Base-by-base conservation (phyloP, 1,284 basidiomycete genomes). In the Exobasidium cylindrosporum region DNA sequence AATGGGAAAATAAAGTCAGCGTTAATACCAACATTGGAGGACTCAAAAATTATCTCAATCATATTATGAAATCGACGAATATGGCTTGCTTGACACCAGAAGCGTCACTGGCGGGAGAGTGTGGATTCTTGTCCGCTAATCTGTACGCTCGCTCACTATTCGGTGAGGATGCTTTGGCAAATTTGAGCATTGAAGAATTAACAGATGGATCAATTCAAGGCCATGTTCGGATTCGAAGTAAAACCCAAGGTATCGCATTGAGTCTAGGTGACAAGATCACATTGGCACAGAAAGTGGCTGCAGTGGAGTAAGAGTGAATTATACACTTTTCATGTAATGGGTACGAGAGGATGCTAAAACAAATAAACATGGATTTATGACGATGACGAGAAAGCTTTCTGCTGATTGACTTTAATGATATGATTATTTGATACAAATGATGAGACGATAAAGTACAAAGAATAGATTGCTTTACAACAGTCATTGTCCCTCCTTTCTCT, bases 1-100 rank as follows among this genome's bases (percentile, higher is more conserved):
- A 96, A 81, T 97, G 93, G 93, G 93, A 96, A 84, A 97, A 97
- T 84, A 87, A 93, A 75, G 92, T 96, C 64, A 94, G 94, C 73
- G 91, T 96, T 61, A 89, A 88, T 72, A 91, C 89, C 47, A 81
- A 86, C 23, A 88, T 93, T 67, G 88, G 87, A 61, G 87, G 91
- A 76, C 87, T 92, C 24, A 87, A 89, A 62, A 86, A 86, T 56
- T 93, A 94, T 82, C 85, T 97, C 59, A 84, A 88, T 62, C 91
- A 95, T 77, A 89, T 97, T 28, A 72, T 78, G 67, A 72, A 80
- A 91, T 94, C 89, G 30, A 96, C 92, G 29, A 95, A 97, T 82
- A 97, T 97, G 93, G 87, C 91, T 11, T 93, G 92, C 75, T 84
- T 96, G n/a, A 97, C 93, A 11, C 91, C 92, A 1, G 92, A 95